Evolutionary conservation across 768 basidiomycete genomes (phyloP).

Genomic region (Russula griseocarnosa): DNA sequence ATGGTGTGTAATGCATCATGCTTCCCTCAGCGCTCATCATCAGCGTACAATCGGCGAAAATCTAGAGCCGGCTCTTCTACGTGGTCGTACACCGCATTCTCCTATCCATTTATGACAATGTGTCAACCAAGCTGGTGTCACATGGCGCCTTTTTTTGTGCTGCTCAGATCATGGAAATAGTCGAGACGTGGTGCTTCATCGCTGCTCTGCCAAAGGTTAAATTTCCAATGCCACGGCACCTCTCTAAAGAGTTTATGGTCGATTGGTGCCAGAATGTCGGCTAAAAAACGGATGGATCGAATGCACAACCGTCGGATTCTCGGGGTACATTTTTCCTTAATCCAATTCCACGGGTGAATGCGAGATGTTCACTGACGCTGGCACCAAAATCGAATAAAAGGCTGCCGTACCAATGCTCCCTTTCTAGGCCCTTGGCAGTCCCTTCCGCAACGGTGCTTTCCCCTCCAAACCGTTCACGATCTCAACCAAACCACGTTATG

Average conservation of each 20-base stretch:
- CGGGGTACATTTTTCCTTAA: neutral
- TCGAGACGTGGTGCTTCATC: neutral
- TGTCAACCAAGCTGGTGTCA: neutral
- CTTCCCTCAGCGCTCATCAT: neutral
- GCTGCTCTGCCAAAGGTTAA: neutral
- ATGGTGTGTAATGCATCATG: neutral
- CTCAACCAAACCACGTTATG: slow-evolving; percentile 1
- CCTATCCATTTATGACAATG: neutral
- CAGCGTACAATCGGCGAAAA: neutral
- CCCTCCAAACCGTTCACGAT: neutral
- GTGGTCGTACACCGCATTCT: neutral
- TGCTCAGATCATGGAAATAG: neutral
- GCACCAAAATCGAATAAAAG: slow-evolving; percentile 1
- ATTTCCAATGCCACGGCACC: neutral
- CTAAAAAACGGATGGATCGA: neutral
- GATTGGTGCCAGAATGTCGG: neutral
- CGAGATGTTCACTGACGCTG: neutral
- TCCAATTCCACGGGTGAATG: neutral
- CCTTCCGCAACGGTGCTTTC: neutral
- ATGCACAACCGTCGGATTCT: neutral
- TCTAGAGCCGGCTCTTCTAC: neutral
- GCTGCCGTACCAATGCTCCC: neutral
- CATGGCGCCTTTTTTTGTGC: neutral
- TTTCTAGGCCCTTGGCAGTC: neutral
- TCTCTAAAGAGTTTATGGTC: too few relatives aligned